A percentile compares a stretch with the other conserved stretches of the same genome.
phyloP scores from a whole-genome alignment of 2,329 filamentous ascomycete genomes.

The Fusarium sulawesiense region DNA sequence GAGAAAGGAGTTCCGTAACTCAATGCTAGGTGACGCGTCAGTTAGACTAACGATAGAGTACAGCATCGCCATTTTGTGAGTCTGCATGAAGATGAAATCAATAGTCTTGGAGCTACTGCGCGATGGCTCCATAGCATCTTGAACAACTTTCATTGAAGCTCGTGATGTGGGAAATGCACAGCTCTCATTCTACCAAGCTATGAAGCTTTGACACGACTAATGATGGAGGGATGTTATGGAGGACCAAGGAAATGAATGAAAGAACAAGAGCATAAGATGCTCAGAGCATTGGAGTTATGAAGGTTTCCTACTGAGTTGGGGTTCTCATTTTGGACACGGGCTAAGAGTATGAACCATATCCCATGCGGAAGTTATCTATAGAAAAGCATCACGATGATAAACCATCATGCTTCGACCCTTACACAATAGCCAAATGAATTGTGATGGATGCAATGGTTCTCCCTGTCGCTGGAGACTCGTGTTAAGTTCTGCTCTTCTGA shows the following conservation, averaged over 20 bases:
- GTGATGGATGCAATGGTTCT: not conserved
- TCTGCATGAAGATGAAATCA: conserved; percentile 5
- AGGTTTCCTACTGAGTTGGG: not conserved
- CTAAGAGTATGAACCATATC: not conserved
- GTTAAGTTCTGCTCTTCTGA: not conserved
- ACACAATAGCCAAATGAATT: not conserved
- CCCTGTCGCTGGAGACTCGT: not conserved
- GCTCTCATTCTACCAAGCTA: not conserved
- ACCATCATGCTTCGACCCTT: no score
- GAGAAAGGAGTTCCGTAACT: not conserved
- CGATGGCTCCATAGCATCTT: not conserved
- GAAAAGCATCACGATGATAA: not conserved
- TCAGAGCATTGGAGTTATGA: not conserved
- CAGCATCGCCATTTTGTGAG: not conserved
- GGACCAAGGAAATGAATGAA: not conserved
- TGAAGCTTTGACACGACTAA: not conserved
- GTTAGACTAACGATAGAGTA: not conserved
- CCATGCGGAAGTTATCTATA: not conserved
- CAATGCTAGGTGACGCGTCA: not conserved
- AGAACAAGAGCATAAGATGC: not conserved
- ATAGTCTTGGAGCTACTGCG: not conserved
- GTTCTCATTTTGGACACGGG: not conserved
- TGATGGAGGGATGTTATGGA: not conserved
- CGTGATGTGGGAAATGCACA: not conserved
- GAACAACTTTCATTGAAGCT: not conserved